Evolutionary conservation across 2,329 filamentous ascomycete genomes (phyloP).

Genomic region (Hirsutella rhossiliensis): DNA sequence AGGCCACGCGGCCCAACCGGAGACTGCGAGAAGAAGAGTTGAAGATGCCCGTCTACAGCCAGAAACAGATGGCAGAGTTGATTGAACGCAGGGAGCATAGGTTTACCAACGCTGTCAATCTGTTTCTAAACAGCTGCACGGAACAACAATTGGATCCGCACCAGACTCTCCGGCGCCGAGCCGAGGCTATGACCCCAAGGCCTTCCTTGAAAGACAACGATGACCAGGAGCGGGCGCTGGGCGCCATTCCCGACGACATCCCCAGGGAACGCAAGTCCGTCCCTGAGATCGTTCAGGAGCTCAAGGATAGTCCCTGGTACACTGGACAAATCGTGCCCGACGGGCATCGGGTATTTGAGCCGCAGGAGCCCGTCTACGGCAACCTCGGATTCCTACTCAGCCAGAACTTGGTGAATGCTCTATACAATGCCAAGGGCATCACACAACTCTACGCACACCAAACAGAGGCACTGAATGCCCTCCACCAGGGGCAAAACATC

Average conservation of each 20-base stretch:
- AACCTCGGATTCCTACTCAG: constrained; percentile 78
- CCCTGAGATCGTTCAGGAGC: constrained; percentile 71
- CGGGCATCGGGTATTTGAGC: constrained; percentile 82
- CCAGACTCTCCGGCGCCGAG: constrained; percentile 45
- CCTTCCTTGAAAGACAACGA: constrained; percentile 31
- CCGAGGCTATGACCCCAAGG: constrained; percentile 49
- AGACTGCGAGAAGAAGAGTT: constrained; percentile 66
- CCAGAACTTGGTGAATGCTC: constrained; percentile 84
- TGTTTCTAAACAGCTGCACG: constrained; percentile 64
- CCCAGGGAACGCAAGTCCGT: constrained; percentile 71
- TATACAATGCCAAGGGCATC: constrained; percentile 87
- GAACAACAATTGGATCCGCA: constrained; percentile 56
- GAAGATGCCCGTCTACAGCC: constrained; percentile 85
- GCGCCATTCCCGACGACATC: constrained; percentile 54
- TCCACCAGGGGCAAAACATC: constrained; percentile 72
- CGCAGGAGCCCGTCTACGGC: constrained; percentile 69
- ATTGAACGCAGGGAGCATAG: constrained; percentile 85
- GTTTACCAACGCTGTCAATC: constrained; percentile 65
- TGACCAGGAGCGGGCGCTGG: constrained; percentile 18
- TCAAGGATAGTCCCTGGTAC: constrained; percentile 79
- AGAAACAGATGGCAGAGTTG: constrained; percentile 78
- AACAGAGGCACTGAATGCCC: constrained; percentile 80
- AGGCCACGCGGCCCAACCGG: constrained; percentile 54
- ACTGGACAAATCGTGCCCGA: constrained; percentile 85
- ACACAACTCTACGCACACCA: constrained; percentile 84